phyloP scores from a whole-genome alignment of 345 rosid genomes.

The Turnera subulata region DNA sequence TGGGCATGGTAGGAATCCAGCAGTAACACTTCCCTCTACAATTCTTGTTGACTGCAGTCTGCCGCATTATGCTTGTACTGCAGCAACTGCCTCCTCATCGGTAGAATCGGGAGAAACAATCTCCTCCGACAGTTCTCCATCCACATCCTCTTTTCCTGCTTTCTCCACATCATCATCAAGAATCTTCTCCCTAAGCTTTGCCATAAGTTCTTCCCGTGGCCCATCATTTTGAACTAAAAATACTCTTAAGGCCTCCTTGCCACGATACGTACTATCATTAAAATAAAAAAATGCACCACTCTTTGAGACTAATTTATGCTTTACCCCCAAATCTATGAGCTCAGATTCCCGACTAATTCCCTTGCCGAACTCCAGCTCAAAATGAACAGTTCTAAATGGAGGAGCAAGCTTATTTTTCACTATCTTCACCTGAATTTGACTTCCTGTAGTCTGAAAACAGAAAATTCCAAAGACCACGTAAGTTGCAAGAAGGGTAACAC shows the following conservation, averaged over 20 bases:
- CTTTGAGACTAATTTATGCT: slow-evolving; percentile 61
- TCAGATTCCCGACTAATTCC: slow-evolving; percentile 75
- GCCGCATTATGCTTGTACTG: slow-evolving; percentile 51
- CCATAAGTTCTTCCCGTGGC: slow-evolving; percentile 53
- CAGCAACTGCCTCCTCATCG: slow-evolving; percentile 69
- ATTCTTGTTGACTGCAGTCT: neutral
- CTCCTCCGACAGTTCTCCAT: slow-evolving; percentile 36
- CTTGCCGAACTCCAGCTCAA: slow-evolving; percentile 94
- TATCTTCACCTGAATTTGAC: slow-evolving; percentile 71
- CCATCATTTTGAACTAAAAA: slow-evolving; percentile 46
- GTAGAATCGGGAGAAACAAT: slow-evolving; percentile 41
- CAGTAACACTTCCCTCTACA: slow-evolving; percentile 5
- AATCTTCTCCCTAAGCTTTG: slow-evolving; percentile 62
- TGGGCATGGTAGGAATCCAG: slow-evolving; percentile 6
- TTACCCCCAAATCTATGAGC: slow-evolving; percentile 68
- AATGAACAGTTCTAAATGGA: slow-evolving; percentile 75
- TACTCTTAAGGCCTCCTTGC: slow-evolving; percentile 75
- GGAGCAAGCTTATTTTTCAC: slow-evolving; percentile 97
- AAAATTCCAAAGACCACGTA: neutral
- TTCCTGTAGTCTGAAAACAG: slow-evolving; percentile 58
- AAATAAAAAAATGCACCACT: slow-evolving; percentile 45
- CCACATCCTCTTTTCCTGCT: slow-evolving; percentile 21
- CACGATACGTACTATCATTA: slow-evolving; percentile 50
- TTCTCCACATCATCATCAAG: slow-evolving; percentile 23
- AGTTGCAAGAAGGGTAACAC: no score